These are phyloP conservation scores for Melampsora larici-populina DNA, from an alignment of 1,284 basidiomycete species.

Conservation along the genomic window DNA sequence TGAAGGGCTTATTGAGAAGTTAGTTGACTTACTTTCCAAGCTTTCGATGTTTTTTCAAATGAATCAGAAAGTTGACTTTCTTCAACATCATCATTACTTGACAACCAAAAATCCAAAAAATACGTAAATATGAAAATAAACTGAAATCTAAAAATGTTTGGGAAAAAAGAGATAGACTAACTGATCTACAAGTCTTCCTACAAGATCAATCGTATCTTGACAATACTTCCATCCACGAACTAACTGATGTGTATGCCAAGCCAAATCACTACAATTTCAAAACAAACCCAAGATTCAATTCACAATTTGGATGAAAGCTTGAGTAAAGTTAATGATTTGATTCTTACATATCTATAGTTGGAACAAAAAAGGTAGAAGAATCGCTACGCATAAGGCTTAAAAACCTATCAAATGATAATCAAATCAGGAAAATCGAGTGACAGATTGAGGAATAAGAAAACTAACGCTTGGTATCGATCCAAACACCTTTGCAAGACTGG, in stretches of 20 bases:
- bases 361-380: background rate
- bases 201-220: slow-evolving; percentile 46
- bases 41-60: slow-evolving; percentile 2
- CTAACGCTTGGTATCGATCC: background rate
- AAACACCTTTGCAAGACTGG: background rate
- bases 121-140: background rate
- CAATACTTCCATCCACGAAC: slow-evolving; percentile 47
- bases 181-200: slow-evolving; percentile 50
- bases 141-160: background rate
- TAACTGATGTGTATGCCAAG: slow-evolving; percentile 55
- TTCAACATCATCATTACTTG: slow-evolving; percentile 14
- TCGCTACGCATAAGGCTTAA: background rate
- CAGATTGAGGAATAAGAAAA: background rate
- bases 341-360: slow-evolving; percentile 17
- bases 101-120: background rate
- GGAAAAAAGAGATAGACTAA: background rate
- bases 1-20: background rate
- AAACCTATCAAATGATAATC: background rate
- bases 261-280: slow-evolving; percentile 51
- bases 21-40: background rate
- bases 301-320: background rate
- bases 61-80: slow-evolving; percentile 6
- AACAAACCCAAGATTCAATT: background rate
- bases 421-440: background rate
- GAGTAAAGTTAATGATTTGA: background rate